Conservation (phyloP, 1,284 basidiomycete genomes). For the Cutaneotrichosporon cutaneum region DNA sequence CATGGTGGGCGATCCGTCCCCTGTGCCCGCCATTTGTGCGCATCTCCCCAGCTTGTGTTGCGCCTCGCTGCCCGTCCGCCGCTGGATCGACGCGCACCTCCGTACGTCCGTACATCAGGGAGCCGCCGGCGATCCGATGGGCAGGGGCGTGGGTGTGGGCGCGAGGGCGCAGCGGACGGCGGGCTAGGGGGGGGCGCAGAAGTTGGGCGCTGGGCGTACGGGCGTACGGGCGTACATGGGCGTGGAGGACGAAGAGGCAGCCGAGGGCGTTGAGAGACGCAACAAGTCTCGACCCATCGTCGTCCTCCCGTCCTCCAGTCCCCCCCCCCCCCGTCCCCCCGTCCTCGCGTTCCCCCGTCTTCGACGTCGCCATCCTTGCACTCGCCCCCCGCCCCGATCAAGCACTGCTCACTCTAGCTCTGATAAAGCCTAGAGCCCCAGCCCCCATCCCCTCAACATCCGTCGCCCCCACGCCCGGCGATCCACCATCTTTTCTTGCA, state of each 20-base stretch:
- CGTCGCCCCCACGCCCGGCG: not conserved
- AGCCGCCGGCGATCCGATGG: not conserved
- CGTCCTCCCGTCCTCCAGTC: no score
- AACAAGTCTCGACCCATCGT: not conserved
- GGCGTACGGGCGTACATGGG: no score
- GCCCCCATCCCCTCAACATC: not conserved
- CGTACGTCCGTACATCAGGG: not conserved
- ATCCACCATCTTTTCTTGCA: not conserved
- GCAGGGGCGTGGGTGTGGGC: constrained; percentile 3
- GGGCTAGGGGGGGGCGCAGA: not conserved
- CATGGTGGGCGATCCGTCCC: not conserved
- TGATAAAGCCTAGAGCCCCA: not conserved
- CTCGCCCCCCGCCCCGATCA: not conserved
- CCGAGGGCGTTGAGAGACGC: not conserved
- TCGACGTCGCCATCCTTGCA: not conserved
- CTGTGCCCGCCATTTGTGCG: constrained; percentile 1
- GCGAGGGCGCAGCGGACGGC: no score
- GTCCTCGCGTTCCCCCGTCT: no score
- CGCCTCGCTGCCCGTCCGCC: not conserved
- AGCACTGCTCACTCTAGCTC: not conserved
- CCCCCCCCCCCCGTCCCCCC: no score
- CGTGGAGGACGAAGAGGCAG: not conserved
- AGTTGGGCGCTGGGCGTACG: not conserved
- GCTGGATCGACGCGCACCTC: not conserved
- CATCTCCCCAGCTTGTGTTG: constrained; percentile 7